Base-by-base conservation (phyloP, 164 flowering plant genomes). In the Vitis amurensis region DNA sequence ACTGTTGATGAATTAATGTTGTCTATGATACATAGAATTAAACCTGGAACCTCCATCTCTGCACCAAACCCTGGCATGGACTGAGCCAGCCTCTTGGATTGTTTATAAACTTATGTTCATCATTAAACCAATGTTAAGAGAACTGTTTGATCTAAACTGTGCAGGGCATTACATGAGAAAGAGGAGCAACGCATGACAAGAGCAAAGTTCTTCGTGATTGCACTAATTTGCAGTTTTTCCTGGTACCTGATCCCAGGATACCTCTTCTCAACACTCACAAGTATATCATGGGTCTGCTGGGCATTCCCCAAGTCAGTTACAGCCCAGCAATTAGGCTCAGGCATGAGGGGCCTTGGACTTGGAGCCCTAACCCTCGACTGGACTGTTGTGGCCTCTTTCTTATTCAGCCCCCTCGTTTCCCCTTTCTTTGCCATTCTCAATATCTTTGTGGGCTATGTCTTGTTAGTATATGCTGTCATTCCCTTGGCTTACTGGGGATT, bases 251-350 rank as follows among this genome's bases (percentile, higher is more conserved):
- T 90, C 29, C 96, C 96, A 10, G 90, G 88, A 11, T 88, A 79
- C 76, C 77, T 90, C 11, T 76, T 90, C 65, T 68, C 80, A 15
- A 82, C 86, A 60, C 83, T 90, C 0, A 72, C 85, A 62, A 85
- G 79, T 72, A 71, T 90, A 56, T 90, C 93, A 19, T 88, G 88
- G 90, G 58, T 90, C 8, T 90, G 95, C 61, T 85, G 88, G 92
- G 74, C 64, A 16, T 90, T 84, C 68, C 78, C 92, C 14, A 78
- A 78, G 16, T 87, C 91, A 4, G 76, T 88, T 11, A 73, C 84
- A 3, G 91, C 92, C 14, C 92, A 88, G 3, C 94, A 90, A 59
- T 49, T 88, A 9, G 92, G 91, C 7, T 90, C 92, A 7, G 94
- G 92, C 9, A 74, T 84, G 55, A 69, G 61, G 14, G 94, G 94